phyloP scores from a whole-genome alignment of 2,329 filamentous ascomycete species.

The Apiospora kogelbergensis region DNA sequence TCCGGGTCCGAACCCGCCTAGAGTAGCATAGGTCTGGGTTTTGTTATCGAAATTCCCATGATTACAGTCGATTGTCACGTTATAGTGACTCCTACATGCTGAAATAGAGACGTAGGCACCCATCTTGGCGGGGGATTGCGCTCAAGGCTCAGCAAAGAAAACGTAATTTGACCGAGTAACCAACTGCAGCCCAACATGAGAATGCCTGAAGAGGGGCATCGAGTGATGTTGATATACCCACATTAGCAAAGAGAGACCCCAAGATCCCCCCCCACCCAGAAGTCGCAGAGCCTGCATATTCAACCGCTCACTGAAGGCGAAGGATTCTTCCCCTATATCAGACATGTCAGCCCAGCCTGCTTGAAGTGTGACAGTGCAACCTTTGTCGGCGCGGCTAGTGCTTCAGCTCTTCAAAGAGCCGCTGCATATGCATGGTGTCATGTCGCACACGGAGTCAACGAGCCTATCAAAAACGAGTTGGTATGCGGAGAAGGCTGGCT shows the following conservation, averaged over 20 bases:
- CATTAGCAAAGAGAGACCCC: background rate
- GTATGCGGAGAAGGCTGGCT: background rate
- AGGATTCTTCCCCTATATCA: background rate
- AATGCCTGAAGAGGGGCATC: background rate
- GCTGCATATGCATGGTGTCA: background rate
- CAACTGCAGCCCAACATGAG: too few species aligned
- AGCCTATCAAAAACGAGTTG: background rate
- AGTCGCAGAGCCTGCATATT: too few species aligned
- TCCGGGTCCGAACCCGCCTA: background rate
- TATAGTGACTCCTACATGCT: constrained; percentile 19
- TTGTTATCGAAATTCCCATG: constrained; percentile 10
- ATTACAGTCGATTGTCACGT: constrained; percentile 19
- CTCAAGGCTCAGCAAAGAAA: background rate
- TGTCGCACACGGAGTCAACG: background rate
- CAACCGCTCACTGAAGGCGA: background rate
- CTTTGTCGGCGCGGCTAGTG: background rate
- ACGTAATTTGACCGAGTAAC: background rate
- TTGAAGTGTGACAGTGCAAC: background rate
- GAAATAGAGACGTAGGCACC: constrained; percentile 22
- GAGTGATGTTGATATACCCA: background rate
- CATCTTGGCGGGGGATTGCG: constrained; percentile 11
- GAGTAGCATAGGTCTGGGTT: background rate
- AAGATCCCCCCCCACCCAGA: background rate
- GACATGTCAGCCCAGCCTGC: background rate
- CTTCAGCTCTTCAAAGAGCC: background rate